Conservation (phyloP, 192 early-diverging fungal genomes). For the Ramicandelaber brevisporus region DNA sequence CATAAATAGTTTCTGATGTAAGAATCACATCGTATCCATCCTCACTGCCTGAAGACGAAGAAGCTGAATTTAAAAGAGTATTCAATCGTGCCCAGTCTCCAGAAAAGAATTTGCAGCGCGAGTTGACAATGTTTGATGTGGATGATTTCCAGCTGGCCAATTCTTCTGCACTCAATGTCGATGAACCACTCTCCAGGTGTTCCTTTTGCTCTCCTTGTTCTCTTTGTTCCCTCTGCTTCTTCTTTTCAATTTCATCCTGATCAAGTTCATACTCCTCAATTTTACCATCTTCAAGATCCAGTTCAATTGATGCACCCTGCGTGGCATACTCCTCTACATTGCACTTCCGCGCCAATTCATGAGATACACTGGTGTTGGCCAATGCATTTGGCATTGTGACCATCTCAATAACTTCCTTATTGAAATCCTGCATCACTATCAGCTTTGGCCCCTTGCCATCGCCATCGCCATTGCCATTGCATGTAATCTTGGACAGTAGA, state of each 20-base stretch:
- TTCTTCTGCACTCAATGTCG: too few relatives aligned
- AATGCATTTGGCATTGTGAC: conserved; percentile 84
- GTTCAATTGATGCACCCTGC: conserved; percentile 12
- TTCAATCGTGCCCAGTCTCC: conserved; percentile 54
- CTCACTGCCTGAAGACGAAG: too few relatives aligned
- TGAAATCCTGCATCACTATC: conserved; percentile 86
- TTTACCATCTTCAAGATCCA: conserved; percentile 12
- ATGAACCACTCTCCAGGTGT: conserved; percentile 2
- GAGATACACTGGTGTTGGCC: conserved; percentile 61
- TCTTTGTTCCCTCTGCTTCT: too few relatives aligned
- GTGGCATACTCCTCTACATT: conserved; percentile 9
- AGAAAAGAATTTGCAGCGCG: conserved; percentile 25
- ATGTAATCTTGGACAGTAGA: conserved; percentile 22
- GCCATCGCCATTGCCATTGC: too few relatives aligned
- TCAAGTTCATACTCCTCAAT: conserved; percentile 15
- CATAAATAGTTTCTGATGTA: conserved; percentile 60
- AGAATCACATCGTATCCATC: conserved; percentile 42
- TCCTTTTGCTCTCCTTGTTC: conserved; percentile 6
- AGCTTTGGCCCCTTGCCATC: too few relatives aligned
- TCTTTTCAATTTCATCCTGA: conserved; percentile 7
- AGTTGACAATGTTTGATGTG: not conserved
- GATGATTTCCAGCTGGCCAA: too few relatives aligned
- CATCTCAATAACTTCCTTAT: conserved; percentile 57
- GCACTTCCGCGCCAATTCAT: too few relatives aligned
- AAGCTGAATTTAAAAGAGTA: too few relatives aligned